Percentiles rank a stretch among this genome's conserved stretches.
Conservation (phyloP, 179 eudicot genomes). For the Camellia oleifera region DNA sequence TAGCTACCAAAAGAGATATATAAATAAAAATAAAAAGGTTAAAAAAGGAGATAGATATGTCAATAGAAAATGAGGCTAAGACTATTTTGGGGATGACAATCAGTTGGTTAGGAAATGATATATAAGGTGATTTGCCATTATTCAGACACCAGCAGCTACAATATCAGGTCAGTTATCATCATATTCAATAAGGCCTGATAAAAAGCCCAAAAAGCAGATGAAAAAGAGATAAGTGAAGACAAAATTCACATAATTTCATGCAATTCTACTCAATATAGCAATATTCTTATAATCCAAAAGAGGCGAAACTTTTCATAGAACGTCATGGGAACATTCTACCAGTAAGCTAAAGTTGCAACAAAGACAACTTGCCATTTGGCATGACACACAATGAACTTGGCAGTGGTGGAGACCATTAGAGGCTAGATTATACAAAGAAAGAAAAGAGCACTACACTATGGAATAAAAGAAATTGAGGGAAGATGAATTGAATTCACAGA, state of each 20-base stretch:
- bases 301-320: neutral
- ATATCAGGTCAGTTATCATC: no score
- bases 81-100: no score
- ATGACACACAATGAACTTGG: neutral
- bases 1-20: no score
- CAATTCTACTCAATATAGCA: no score
- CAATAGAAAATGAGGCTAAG: no score
- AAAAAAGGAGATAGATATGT: no score
- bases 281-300: neutral
- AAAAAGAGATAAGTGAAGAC: no score
- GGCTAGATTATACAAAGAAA: neutral
- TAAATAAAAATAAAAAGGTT: no score
- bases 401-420: neutral
- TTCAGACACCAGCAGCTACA: neutral
- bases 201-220: no score
- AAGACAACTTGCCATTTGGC: neutral
- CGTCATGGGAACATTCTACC: neutral
- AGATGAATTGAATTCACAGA: neutral
- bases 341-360: neutral
- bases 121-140: neutral
- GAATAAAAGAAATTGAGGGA: no score
- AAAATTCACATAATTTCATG: no score
- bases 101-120: neutral
- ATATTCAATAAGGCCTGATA: no score
- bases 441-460: neutral